Evolutionary conservation across 371 early-diverging fungal genomes (phyloP).

Genomic region (Rhizopus microsporus): DNA sequence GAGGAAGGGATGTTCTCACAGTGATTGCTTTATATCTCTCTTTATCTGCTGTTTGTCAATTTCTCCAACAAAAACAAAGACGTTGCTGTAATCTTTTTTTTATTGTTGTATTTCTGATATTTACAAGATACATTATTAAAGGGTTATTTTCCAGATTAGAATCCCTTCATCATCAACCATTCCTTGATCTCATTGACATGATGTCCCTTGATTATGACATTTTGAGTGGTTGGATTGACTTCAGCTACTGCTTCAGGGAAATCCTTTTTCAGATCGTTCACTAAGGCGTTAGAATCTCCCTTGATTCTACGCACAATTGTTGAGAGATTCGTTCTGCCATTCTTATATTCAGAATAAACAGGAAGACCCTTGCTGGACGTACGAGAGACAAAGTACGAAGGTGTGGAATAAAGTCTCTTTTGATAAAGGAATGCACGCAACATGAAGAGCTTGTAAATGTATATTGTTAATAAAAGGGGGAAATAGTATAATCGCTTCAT

Average conservation of each 20-base stretch:
- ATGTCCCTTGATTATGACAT: slow-evolving; percentile 60
- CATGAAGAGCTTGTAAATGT: not conserved
- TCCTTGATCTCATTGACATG: slow-evolving; percentile 51
- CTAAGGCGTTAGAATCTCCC: slow-evolving; percentile 64
- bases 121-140: too few species aligned
- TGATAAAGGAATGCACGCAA: not conserved
- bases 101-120: too few species aligned
- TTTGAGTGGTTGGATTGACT: slow-evolving; percentile 44
- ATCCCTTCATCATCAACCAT: slow-evolving; percentile 65
- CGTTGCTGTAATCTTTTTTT: too few species aligned
- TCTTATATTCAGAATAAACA: slow-evolving; percentile 74
- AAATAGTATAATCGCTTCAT: too few species aligned
- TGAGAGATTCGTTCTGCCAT: slow-evolving; percentile 63
- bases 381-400: slow-evolving; percentile 58
- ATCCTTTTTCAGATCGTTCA: slow-evolving; percentile 36
- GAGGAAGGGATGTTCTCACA: too few species aligned
- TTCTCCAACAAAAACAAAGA: too few species aligned
- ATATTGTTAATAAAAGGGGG: too few species aligned
- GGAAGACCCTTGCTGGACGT: slow-evolving; percentile 66
- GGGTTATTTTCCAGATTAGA: slow-evolving; percentile 29
- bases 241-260: slow-evolving; percentile 40
- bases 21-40: too few species aligned
- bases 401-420: slow-evolving; percentile 35
- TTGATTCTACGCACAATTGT: slow-evolving; percentile 76
- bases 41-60: too few species aligned